Conservation (phyloP, 2,329 filamentous ascomycete species). For the Penicillium griseofulvum region DNA sequence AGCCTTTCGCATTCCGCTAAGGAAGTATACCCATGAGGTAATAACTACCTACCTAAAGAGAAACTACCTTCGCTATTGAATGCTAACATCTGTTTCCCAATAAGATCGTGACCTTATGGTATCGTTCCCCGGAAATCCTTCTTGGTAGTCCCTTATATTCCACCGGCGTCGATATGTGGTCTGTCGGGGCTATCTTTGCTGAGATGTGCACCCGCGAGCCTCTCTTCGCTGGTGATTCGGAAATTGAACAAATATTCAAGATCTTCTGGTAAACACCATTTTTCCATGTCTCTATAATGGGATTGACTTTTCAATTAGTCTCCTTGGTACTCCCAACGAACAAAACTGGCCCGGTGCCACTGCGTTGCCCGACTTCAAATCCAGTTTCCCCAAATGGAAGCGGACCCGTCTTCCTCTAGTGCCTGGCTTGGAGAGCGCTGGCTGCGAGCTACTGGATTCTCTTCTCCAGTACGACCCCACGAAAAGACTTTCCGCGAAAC, state of each 20-base stretch:
- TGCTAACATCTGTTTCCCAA: neutral
- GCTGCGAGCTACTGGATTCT: slow-evolving; percentile 53
- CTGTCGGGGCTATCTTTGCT: slow-evolving; percentile 88
- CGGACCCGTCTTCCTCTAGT: slow-evolving; percentile 68
- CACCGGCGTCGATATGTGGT: slow-evolving; percentile 95
- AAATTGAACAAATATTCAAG: slow-evolving; percentile 93
- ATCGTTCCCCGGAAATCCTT: slow-evolving; percentile 84
- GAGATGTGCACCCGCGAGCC: slow-evolving; percentile 96
- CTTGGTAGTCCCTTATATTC: slow-evolving; percentile 88
- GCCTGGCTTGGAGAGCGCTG: slow-evolving; percentile 66
- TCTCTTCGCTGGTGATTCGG: slow-evolving; percentile 86
- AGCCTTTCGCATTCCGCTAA: slow-evolving; percentile 84
- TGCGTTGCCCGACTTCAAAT: slow-evolving; percentile 88
- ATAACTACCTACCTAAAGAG: neutral
- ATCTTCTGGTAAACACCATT: slow-evolving; percentile 69
- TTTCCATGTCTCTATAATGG: neutral
- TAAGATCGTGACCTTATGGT: slow-evolving; percentile 87
- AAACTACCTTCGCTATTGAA: neutral
- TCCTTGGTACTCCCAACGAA: slow-evolving; percentile 81
- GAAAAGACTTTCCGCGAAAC: slow-evolving; percentile 82
- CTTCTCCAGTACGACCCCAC: slow-evolving; percentile 87
- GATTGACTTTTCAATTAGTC: slow-evolving; percentile 32
- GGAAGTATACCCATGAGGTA: slow-evolving; percentile 89
- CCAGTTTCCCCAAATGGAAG: slow-evolving; percentile 87
- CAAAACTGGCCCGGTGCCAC: slow-evolving; percentile 84